phyloP scores from a whole-genome alignment of 2,329 filamentous ascomycete genomes.

The Acrocalymma vagum region DNA sequence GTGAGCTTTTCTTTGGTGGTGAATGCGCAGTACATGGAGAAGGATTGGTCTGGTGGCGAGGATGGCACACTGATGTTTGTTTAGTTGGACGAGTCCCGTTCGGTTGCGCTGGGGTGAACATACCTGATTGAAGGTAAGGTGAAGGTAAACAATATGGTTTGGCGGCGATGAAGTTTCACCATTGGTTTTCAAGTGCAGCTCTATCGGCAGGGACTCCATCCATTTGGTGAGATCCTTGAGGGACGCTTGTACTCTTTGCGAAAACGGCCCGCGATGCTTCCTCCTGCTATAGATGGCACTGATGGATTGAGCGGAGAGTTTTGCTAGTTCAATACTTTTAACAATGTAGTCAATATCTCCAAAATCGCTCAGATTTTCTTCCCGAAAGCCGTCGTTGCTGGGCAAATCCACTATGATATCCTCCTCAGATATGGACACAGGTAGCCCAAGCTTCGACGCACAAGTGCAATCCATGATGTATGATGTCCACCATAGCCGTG shows the following conservation, averaged over 20 bases:
- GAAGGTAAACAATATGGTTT: constrained; percentile 43
- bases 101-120: no score
- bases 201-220: constrained; percentile 44
- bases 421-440: constrained; percentile 40
- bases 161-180: constrained; percentile 20
- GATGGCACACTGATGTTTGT: constrained; percentile 37
- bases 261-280: constrained; percentile 35
- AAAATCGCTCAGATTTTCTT: constrained; percentile 34
- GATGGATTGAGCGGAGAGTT: constrained; percentile 35
- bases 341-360: constrained; percentile 49
- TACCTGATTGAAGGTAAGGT: constrained; percentile 45
- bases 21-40: constrained; percentile 39
- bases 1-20: constrained; percentile 16
- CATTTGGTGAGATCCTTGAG: constrained; percentile 48
- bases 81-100: no score
- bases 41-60: constrained; percentile 43
- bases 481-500: constrained; percentile 45
- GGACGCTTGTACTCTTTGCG: constrained; percentile 47
- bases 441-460: constrained; percentile 44
- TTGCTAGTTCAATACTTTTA: constrained; percentile 51
- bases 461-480: constrained; percentile 45
- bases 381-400: constrained; percentile 39
- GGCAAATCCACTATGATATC: constrained; percentile 54
- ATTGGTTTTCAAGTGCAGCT: constrained; percentile 42
- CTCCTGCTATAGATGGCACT: constrained; percentile 38